These are phyloP conservation scores for Dipteronia sinensis DNA, from an alignment of 345 rosid genomes.

Conservation along the genomic window DNA sequence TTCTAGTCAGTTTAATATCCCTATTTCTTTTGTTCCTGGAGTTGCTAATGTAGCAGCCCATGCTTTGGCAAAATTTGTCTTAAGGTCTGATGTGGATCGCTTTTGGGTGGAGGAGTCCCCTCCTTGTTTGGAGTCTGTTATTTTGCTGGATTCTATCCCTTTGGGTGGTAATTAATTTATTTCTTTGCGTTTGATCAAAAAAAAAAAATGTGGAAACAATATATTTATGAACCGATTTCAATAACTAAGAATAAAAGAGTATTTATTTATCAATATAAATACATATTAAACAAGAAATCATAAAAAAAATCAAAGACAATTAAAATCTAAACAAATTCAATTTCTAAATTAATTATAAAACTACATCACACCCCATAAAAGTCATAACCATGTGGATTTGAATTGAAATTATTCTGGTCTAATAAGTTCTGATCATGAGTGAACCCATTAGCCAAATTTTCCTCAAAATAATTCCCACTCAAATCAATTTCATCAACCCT, in stretches of 20 bases:
- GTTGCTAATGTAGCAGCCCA: no score
- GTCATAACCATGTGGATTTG: background rate
- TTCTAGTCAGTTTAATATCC: no score
- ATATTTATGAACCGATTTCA: background rate
- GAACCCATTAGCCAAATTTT: background rate
- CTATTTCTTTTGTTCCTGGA: no score
- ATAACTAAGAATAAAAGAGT: background rate
- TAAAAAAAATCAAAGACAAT: background rate
- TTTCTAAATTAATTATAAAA: background rate
- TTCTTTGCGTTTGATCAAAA: no score
- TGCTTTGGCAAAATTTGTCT: no score
- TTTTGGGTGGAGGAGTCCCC: no score
- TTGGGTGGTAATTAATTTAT: no score
- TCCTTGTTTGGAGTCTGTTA: no score
- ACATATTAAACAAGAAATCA: background rate
- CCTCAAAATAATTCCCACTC: background rate
- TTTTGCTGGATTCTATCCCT: no score
- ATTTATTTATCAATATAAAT: background rate
- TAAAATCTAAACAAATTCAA: background rate
- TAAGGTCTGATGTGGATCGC: no score
- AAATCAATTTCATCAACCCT: conserved; percentile 5
- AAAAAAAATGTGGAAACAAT: no score
- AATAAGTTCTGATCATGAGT: background rate
- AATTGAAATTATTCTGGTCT: background rate
- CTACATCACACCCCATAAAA: background rate